Base-by-base conservation (phyloP, 2,329 filamentous ascomycete genomes). In the Aspergillus latus region DNA sequence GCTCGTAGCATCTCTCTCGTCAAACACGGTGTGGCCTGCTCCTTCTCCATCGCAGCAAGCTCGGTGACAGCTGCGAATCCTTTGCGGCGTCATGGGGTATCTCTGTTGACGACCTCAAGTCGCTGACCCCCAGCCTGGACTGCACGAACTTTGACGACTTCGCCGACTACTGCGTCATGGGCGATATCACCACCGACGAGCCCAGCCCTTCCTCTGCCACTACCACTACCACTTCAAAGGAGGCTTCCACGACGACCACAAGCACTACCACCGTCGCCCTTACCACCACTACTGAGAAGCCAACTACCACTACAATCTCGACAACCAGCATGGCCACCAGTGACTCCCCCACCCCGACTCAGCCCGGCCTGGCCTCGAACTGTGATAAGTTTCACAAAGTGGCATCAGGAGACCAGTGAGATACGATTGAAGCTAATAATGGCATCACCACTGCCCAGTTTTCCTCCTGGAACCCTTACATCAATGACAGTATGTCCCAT, bases 371-470 rank as follows among this genome's bases (percentile, higher is more conserved):
- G 3, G 36, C 36, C 10, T 11, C 10, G 10, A 37, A 37, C 36
- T 37, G 36, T 13, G 55, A 57, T 28, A 26, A 40, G 9, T 45
- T 57, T 46, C 40, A 57, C 46, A 34, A 50, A 40, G 46, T 57
- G 45, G 37, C 13, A 15, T 54, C 46, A 7, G 45, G 46, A 3
- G 55, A 57, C 45, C 45, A 45, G 30, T 57, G 50, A 29, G 50
- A 40, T 16, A 57, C 39, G 15, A 54, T 57, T n/a, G 45, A 37
- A 5, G 5, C 21, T 8, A 29, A 44, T 34, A 11, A 57, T 30
- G 40, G 55, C 11, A 57, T 57, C 39, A 49, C n/a, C 39, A n/a
- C 46, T 6, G 36, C 16, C 39, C 55, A 57, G 40, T 37, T 57
- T 30, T 32, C 30, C 6, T 40, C 30, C 45, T 57, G 55, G 55